A percentile compares a stretch with the other conserved stretches of the same genome.
Conservation (phyloP, 1,284 basidiomycete species). For the Rhodotorula sp. region DNA sequence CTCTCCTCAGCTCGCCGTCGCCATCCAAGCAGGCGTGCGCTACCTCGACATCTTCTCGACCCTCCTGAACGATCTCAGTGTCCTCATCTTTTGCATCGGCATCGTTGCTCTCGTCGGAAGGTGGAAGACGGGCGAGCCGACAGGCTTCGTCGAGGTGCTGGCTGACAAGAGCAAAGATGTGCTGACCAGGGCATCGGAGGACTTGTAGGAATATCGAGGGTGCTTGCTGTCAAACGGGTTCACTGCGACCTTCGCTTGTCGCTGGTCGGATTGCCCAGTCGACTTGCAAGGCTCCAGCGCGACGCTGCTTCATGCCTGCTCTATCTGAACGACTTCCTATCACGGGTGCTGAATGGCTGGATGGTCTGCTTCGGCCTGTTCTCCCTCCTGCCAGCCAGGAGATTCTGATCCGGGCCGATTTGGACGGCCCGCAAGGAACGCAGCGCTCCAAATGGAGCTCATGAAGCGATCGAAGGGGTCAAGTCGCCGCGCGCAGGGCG, state of each 20-base stretch:
- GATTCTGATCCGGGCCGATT: too few species aligned
- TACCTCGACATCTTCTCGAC: conserved; percentile 36
- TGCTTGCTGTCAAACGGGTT: neutral
- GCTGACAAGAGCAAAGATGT: conserved; percentile 12
- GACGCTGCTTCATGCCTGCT: too few species aligned
- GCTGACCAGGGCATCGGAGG: conserved; percentile 14
- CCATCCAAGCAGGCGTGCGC: conserved; percentile 24
- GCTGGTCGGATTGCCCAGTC: too few species aligned
- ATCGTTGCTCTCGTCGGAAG: conserved; percentile 18
- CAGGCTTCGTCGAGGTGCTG: neutral
- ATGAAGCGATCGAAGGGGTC: too few species aligned
- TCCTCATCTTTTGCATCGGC: conserved; percentile 39
- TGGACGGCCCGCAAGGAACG: too few species aligned
- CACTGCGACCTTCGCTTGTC: neutral
- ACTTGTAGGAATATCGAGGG: conserved; percentile 7
- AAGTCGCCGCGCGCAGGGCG: neutral
- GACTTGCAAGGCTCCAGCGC: too few species aligned
- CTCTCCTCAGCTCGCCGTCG: conserved; percentile 35
- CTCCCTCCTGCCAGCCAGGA: too few species aligned
- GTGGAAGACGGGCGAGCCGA: conserved; percentile 18
- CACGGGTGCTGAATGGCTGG: too few species aligned
- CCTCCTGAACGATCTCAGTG: conserved; percentile 38
- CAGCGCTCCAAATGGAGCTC: too few species aligned
- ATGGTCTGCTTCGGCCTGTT: too few species aligned
- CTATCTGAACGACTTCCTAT: too few species aligned